phyloP scores from a whole-genome alignment of 83 land plant genomes.

The Thuja plicata region DNA sequence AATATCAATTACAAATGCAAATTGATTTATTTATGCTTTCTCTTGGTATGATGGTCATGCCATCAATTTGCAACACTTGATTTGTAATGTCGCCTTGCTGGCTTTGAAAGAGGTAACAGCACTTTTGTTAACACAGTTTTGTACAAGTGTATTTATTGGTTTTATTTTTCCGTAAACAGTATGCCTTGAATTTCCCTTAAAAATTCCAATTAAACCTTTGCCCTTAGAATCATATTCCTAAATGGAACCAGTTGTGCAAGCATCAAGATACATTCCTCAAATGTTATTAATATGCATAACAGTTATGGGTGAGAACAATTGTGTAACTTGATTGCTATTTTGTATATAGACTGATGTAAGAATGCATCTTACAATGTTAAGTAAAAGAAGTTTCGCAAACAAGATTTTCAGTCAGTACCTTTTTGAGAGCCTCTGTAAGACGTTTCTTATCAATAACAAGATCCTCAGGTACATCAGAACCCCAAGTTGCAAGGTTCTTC shows the following conservation, averaged over 20 bases:
- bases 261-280: background rate
- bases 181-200: background rate
- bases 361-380: background rate
- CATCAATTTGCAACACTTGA: background rate
- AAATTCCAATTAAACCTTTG: background rate
- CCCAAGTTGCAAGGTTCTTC: constrained; percentile 86
- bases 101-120: background rate
- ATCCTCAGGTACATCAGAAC: constrained; percentile 83
- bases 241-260: background rate
- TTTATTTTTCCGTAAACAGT: background rate
- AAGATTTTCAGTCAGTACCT: constrained; percentile 35
- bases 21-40: background rate
- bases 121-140: background rate
- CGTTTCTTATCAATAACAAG: constrained; percentile 71
- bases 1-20: background rate
- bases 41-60: background rate
- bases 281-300: background rate
- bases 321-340: background rate
- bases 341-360: background rate
- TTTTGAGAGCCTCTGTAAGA: constrained; percentile 81
- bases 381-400: background rate
- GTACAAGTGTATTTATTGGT: background rate
- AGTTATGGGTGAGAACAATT: background rate
- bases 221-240: background rate
- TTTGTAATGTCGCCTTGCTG: background rate